These are phyloP conservation scores for Xanthoconium stramineum DNA, from an alignment of 768 basidiomycete species.

Conservation along the genomic window DNA sequence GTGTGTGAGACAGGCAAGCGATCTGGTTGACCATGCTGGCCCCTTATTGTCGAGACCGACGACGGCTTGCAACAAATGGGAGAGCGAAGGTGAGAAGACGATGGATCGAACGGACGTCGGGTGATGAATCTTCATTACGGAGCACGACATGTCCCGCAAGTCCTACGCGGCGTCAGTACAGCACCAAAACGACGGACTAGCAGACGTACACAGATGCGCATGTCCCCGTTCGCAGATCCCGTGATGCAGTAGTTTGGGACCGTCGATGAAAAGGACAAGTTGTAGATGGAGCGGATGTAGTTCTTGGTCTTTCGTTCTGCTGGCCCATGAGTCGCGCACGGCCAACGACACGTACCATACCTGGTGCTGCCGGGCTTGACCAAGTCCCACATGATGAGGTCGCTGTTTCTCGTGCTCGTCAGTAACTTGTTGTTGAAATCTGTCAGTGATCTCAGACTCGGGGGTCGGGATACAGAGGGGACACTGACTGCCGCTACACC, in stretches of 20 bases:
- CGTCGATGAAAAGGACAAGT: conserved; percentile 62
- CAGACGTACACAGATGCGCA: conserved; percentile 71
- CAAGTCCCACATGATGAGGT: conserved; percentile 81
- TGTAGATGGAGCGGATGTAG: conserved; percentile 70
- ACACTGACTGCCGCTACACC: conserved; percentile 66
- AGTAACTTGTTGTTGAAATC: conserved; percentile 73
- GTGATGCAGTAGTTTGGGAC: conserved; percentile 73
- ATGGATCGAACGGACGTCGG: conserved; percentile 66
- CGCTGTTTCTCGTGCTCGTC: conserved; percentile 78
- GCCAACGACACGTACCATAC: conserved; percentile 50
- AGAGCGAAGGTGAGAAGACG: conserved; percentile 64
- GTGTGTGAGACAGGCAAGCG: conserved; percentile 71
- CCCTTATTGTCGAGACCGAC: conserved; percentile 71
- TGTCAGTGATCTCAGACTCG: conserved; percentile 27
- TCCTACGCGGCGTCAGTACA: conserved; percentile 44
- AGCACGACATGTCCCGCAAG: conserved; percentile 65
- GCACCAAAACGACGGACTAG: background rate
- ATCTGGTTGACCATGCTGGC: conserved; percentile 69
- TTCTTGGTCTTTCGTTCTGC: conserved; percentile 65
- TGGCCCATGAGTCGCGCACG: conserved; percentile 10
- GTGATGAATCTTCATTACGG: conserved; percentile 68
- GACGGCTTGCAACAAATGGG: conserved; percentile 65
- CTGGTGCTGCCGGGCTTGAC: conserved; percentile 63
- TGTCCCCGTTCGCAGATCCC: conserved; percentile 75
- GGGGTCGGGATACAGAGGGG: background rate